phyloP scores from a whole-genome alignment of 352 stramenopile species.

The Globisporangium polare region DNA sequence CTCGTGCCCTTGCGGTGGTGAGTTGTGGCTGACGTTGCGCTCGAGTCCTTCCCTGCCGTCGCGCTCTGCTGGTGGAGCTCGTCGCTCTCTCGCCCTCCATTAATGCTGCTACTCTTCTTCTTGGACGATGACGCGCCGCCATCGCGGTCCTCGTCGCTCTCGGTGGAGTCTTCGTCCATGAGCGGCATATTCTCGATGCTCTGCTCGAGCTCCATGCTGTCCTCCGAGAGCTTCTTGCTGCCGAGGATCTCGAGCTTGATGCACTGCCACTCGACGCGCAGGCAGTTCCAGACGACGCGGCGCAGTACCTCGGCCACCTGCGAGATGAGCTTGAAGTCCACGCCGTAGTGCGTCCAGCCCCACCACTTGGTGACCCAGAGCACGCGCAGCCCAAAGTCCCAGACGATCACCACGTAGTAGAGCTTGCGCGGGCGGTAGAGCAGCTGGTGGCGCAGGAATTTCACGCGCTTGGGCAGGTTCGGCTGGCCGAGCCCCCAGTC shows the following conservation, averaged over 20 bases:
- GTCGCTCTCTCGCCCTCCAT: conserved; percentile 2
- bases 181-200: conserved; percentile 49
- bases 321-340: conserved; percentile 78
- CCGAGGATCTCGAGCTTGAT: conserved; percentile 74
- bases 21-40: background rate
- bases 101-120: background rate
- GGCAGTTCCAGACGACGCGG: conserved; percentile 91
- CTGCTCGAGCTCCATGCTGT: conserved; percentile 41
- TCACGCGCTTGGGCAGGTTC: conserved; percentile 31
- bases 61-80: background rate
- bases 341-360: conserved; percentile 67
- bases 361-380: conserved; percentile 93
- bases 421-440: conserved; percentile 50
- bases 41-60: background rate
- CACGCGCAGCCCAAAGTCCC: conserved; percentile 93
- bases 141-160: conserved; percentile 21
- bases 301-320: conserved; percentile 92
- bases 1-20: conserved; percentile 19
- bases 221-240: conserved; percentile 51
- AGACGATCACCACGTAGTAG: conserved; percentile 92
- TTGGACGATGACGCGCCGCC: background rate
- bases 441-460: conserved; percentile 64
- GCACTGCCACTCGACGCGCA: conserved; percentile 92
- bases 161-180: conserved; percentile 26
- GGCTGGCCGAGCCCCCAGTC: conserved; percentile 93